phyloP scores from a whole-genome alignment of 495 filamentous ascomycete genomes.

The Pyrenula aspistea region DNA sequence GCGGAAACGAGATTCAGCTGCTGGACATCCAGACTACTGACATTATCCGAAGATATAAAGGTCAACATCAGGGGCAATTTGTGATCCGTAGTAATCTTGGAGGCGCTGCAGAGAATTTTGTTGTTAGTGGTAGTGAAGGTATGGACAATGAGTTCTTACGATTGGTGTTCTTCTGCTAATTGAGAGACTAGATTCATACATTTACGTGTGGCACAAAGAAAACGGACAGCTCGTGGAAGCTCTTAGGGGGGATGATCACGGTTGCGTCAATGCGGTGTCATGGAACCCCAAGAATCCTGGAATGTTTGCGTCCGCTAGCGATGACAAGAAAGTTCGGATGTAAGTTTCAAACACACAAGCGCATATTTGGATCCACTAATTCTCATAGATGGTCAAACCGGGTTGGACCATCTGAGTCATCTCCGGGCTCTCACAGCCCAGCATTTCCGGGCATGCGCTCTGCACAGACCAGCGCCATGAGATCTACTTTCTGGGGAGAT shows the following conservation, averaged over 20 bases:
- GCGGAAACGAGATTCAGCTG: slow-evolving; percentile 60
- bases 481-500: background rate
- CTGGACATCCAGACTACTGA: slow-evolving; percentile 65
- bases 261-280: slow-evolving; percentile 78
- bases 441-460: background rate
- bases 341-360: too few species aligned
- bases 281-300: slow-evolving; percentile 78
- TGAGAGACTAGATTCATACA: slow-evolving; percentile 45
- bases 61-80: slow-evolving; percentile 57
- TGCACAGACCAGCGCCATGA: background rate
- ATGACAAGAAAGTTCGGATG: slow-evolving; percentile 81
- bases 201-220: slow-evolving; percentile 86
- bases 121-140: slow-evolving; percentile 90
- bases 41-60: slow-evolving; percentile 58
- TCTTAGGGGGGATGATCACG: slow-evolving; percentile 58
- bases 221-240: slow-evolving; percentile 64
- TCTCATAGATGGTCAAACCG: background rate
- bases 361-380: too few species aligned
- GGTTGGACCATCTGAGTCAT: background rate
- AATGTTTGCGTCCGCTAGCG: slow-evolving; percentile 86
- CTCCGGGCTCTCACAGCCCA: background rate
- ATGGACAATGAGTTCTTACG: slow-evolving; percentile 6
- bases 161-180: background rate
- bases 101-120: slow-evolving; percentile 80
- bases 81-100: slow-evolving; percentile 78